Conservation (phyloP, 2,329 filamentous ascomycete genomes). For the Nemania sp. region DNA sequence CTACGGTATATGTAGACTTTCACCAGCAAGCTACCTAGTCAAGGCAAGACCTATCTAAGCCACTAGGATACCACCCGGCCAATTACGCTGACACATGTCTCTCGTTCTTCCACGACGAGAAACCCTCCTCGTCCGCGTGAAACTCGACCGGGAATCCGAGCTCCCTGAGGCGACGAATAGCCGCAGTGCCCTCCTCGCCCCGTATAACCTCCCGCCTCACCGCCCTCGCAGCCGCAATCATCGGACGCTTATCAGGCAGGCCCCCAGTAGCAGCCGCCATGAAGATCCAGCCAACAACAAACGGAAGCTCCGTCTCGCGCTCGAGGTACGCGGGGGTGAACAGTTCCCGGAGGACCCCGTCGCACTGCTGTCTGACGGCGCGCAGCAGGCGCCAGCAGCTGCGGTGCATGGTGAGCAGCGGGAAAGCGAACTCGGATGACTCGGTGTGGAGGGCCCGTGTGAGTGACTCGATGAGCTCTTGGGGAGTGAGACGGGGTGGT, state of each 20-base stretch:
- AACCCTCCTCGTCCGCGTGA: conserved; percentile 10
- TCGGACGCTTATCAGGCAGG: conserved; percentile 18
- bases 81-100: conserved; percentile 8
- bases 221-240: conserved; percentile 21
- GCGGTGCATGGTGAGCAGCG: conserved; percentile 22
- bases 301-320: conserved; percentile 24
- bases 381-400: conserved; percentile 23
- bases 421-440: conserved; percentile 17
- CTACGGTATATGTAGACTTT: too few relatives aligned
- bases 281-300: conserved; percentile 22
- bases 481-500: conserved; percentile 12
- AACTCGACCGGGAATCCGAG: conserved; percentile 19
- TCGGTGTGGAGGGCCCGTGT: conserved; percentile 12
- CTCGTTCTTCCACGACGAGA: conserved; percentile 10
- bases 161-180: conserved; percentile 23
- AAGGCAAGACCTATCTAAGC: too few relatives aligned
- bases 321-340: conserved; percentile 25
- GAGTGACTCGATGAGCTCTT: conserved; percentile 20
- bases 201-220: conserved; percentile 14
- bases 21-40: too few relatives aligned
- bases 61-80: too few relatives aligned
- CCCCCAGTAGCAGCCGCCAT: conserved; percentile 16
- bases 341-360: conserved; percentile 20
- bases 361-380: conserved; percentile 23
- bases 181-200: conserved; percentile 7